Base-by-base conservation (phyloP, 164 flowering plant genomes). In the Akebia trifoliata region DNA sequence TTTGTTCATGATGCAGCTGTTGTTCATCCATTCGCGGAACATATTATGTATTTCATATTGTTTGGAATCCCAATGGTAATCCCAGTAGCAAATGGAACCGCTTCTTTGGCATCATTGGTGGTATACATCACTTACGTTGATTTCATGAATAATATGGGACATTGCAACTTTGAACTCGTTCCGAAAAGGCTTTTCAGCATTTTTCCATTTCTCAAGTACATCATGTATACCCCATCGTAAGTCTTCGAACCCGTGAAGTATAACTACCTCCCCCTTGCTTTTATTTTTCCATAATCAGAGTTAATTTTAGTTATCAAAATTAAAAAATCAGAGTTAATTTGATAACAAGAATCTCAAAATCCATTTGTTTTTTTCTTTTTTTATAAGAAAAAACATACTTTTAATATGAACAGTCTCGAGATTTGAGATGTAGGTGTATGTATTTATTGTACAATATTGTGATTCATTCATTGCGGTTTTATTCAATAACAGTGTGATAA, bases 141-240 rank as follows among this genome's bases (percentile, higher is more conserved):
- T 64, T 66, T 77, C 46, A 77, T 81, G 83, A 81, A 81, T 77
- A 77, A 69, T 53, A 42, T 81, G 77, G 86, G 86, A 0, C 86
- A 81, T 38, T 81, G 86, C 69, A 81, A 81, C 62, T 81, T 79
- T 34, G 86, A 81, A 73, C 53, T 77, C 8, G 64, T 81, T 35
- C 86, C 86, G 0, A 73, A 70, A 26, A 35, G 69, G 70, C 36
- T 67, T 9, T 77, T 82, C 58, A 28, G 60, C 21, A n/a, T 66
- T 21, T 69, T 79, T 37, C 84, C 86, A 2, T 67, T 69, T 11
- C 78, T 81, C 70, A 79, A 79, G 70, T 82, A 82, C 60, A 26
- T 82, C 62, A 75, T 82, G 79, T 79, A 82, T 53, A 77, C 87
- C 8, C 87, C 87, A 43, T 77, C 84, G 87, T 82, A 78, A 79